Base-by-base conservation (phyloP, 768 basidiomycete species). In the Calocera cornea region DNA sequence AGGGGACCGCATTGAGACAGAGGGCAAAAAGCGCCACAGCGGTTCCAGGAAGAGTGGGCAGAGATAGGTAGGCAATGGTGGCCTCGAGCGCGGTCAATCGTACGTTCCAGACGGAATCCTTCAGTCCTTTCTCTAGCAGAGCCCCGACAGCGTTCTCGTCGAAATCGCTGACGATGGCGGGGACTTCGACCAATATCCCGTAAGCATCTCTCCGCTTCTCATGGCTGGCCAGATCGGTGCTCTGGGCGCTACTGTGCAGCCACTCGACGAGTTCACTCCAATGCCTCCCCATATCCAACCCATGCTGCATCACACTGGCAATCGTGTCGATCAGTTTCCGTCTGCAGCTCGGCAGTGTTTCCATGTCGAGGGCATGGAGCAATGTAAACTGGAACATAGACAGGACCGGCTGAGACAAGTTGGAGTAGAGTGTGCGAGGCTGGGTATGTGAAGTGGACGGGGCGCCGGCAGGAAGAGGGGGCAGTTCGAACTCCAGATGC, bases 1-100 rank as follows among this genome's bases (percentile, higher is more conserved):
- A 73, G 1, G 87, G 86, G 31, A 92, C 83, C 1, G 87, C 88
- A 69, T 72, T 50, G 27, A 19, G 47, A 24, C 22, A 17, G 12
- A n/a, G 34, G 3, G 33, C 31, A n/a, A 64, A 49, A 19, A 38
- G 36, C 2, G 54, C 31, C 7, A 27, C 2, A 29, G 54, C 54
- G 19, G 54, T 60, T 60, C 54, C 54, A 60, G 54, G 54, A 5
- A 60, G 19, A 31, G 54, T 60, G 14, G 54, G 54, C 31, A 60
- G 54, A 27, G 54, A 60, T 27, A 60, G 22, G 19, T 60, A 60
- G 5, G 54, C 54, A 27, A 60, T 27, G 54, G 54, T 60, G 2
- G 54, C 54, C 31, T 60, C 54, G 31, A 60, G 54, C 27, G 54
- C 24, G 10, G 19, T 60, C 31, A 60, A 27, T 2, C 54, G 54